Base-by-base conservation (phyloP, 352 stramenopile genomes). In the Globisporangium ultimum region DNA sequence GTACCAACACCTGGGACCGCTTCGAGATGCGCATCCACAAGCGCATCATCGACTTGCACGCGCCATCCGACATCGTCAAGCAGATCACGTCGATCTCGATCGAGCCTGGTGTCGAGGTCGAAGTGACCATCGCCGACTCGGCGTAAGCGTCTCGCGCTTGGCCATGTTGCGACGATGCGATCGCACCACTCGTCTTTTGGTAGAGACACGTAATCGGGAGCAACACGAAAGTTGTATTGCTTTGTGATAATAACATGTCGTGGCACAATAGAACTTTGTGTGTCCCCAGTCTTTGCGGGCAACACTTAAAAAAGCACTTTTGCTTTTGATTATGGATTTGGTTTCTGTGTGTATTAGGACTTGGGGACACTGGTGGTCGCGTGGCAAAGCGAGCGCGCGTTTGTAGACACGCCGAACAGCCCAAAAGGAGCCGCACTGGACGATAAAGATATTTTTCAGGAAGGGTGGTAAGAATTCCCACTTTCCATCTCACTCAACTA, bases 21-120 rank as follows among this genome's bases (percentile, higher is more conserved):
- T 99, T 99, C 80, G 96, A 99, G 81, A 99, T 99, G 97, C 91
- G 96, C 76, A 96, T 97, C 71, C 91, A 98, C 89, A 99, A 99
- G 94, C 94, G 97, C 71, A 97, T 99, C 76, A 98, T 99, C 76
- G 97, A 99, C 78, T 82, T 99, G 61, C 90, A 99, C 78, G 94
- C 96, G 59, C 95, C 97, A 49, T 98, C 95, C 72, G 97, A 99
- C 84, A 97, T 99, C 63, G 97, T 99, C 60, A 99, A 99, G 94
- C 93, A 99, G 84, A 98, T 99, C 78, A 99, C 97, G 58, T 98
- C 90, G 66, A 99, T 99, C 85, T 96, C 85, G 61, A 99, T 99
- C 71, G 97, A 99, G 80, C 93, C 97, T 64, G 97, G 97, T 92
- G 97, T 99, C 53, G 96, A 99, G 77, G 95, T 99, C 70, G 97